Conservation (phyloP, 176 grass and related monocot genomes). For the Themeda triandra region DNA sequence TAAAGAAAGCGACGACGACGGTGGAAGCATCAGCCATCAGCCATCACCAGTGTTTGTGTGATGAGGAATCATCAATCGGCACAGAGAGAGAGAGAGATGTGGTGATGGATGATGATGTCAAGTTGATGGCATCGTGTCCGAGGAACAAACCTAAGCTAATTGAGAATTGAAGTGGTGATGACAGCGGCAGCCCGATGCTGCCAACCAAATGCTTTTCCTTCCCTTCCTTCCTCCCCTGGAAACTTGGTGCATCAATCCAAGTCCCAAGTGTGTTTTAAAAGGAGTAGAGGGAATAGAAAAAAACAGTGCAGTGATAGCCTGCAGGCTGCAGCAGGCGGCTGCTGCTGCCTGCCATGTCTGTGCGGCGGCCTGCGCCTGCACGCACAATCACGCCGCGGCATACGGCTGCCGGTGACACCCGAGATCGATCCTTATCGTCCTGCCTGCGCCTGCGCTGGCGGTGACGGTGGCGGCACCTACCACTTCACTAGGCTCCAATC, state of each 20-base stretch:
- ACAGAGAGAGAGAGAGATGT: neutral
- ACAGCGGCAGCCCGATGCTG: neutral
- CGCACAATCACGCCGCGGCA: conserved; percentile 29
- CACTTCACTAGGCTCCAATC: neutral
- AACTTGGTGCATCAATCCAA: neutral
- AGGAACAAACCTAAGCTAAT: conserved; percentile 1
- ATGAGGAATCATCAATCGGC: conserved; percentile 26
- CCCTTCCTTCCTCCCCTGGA: neutral
- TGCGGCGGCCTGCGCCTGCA: conserved; percentile 21
- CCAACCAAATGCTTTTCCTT: conserved; percentile 19
- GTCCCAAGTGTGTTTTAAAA: neutral
- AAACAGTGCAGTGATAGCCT: conserved; percentile 9
- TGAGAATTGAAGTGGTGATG: neutral
- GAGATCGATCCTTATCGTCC: conserved; percentile 39
- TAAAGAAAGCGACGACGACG: conserved; percentile 27
- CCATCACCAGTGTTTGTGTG: neutral
- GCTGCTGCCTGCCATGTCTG: conserved; percentile 21
- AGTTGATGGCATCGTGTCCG: conserved; percentile 10
- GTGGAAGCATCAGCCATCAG: neutral
- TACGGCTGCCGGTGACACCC: conserved; percentile 26
- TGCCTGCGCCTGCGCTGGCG: neutral
- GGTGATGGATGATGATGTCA: conserved; percentile 34
- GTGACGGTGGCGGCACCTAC: neutral
- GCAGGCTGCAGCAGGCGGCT: no score
- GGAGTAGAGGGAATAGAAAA: neutral